Evolutionary conservation across 2,329 filamentous ascomycete genomes (phyloP), one percentile per base, ranked within the genome.

Genomic region (Pseudogymnoascus sp.): DNA sequence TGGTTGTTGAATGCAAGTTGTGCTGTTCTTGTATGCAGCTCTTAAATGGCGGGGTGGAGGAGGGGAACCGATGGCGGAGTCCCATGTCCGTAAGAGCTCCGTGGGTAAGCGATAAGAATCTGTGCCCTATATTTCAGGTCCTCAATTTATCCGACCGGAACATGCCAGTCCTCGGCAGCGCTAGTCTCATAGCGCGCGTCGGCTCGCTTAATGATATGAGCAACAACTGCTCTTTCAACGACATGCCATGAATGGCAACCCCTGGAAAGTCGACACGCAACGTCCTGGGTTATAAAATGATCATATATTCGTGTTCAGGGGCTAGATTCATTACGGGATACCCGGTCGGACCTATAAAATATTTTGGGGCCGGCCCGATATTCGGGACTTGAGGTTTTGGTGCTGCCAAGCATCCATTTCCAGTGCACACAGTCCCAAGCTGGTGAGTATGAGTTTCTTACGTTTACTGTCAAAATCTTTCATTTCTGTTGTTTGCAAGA

Each of bases 271-370:
- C 34, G 66, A 64, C 62, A 70, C 63, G 25, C 69, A 61, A 63
- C 59, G 31, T 18, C 11, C 31, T 64, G 64, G 8, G 38, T 11
- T 5, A 25, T 28, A 62, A 6, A 60, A 59, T 21, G 59, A 37
- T 44, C 5, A 4, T 14, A 38, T 8, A 16, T 4, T 18, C 34
- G 16, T 18, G 6, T 34, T 63, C 23, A 38, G 23, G 4, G 38
- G 2, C 18, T 34, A 44, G 66, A 63, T 64, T 46, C 1, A 67
- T 61, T 62, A 16, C 44, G 5, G 31, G 68, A 67, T 69, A 61
- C 67, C 67, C 67, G 70, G 67, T 71, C 69, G 70, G 68, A 69
- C n/a, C 6, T 62, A 2, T 34, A 53, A 31, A 62, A 46, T 50
- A 21, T 44, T 18, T 56, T 34, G 16, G 16, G 25, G 50, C 28